These are phyloP conservation scores for Ambispora gerdemannii DNA, from an alignment of 192 early-diverging fungal genomes.

Conservation along the genomic window DNA sequence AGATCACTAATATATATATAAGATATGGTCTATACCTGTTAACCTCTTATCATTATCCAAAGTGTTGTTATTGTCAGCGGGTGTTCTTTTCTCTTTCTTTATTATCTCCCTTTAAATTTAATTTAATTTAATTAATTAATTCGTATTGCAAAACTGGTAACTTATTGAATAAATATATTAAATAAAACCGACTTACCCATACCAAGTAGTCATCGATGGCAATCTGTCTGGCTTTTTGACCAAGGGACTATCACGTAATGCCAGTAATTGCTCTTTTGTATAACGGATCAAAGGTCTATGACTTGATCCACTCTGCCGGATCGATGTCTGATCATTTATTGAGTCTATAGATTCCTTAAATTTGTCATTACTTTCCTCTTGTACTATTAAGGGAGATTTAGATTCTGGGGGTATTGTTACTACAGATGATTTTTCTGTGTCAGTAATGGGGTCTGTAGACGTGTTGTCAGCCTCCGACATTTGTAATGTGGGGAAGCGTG, in stretches of 20 bases:
- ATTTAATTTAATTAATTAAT: not conserved
- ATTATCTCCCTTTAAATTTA: not conserved
- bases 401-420: not conserved
- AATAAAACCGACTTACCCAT: conserved; percentile 33
- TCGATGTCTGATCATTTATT: not conserved
- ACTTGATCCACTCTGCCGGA: not conserved
- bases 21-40: not conserved
- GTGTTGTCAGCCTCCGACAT: conserved; percentile 23
- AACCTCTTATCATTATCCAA: conserved; percentile 23
- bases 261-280: conserved; percentile 42
- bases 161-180: not conserved
- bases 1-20: no score
- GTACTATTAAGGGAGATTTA: not conserved
- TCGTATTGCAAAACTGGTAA: no score
- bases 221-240: conserved; percentile 39
- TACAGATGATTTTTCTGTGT: not conserved
- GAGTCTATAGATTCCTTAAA: not conserved
- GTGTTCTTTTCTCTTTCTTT: conserved; percentile 16
- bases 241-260: conserved; percentile 41
- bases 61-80: not conserved
- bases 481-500: no score
- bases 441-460: not conserved
- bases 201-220: conserved; percentile 41
- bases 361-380: not conserved
- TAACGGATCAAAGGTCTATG: conserved; percentile 24